phyloP scores from a whole-genome alignment of 306 rosid genomes.

The Ormosia semicastrata region DNA sequence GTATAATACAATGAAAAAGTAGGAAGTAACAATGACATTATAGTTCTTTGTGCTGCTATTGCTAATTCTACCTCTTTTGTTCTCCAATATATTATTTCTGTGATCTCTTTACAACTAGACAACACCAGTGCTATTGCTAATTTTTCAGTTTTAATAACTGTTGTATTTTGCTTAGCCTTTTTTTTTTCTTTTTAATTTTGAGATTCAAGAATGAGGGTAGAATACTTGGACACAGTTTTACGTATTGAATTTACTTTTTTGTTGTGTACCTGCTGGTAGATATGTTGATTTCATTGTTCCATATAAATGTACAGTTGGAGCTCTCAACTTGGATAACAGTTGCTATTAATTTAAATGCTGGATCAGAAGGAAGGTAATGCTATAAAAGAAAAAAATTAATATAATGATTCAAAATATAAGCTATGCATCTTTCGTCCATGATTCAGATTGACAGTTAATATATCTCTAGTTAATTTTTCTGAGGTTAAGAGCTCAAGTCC shows the following conservation, averaged over 20 bases:
- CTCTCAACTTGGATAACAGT: background rate
- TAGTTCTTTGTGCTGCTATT: background rate
- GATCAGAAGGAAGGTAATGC: background rate
- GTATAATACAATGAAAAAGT: background rate
- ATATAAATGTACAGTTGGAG: background rate
- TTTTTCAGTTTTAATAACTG: background rate
- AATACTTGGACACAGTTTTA: background rate
- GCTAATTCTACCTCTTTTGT: background rate
- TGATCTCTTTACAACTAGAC: background rate
- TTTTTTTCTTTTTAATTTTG: background rate
- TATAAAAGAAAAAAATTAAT: background rate
- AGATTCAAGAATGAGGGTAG: background rate
- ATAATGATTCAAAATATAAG: too few relatives aligned
- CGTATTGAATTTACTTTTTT: background rate
- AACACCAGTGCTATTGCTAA: background rate
- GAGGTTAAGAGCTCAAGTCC: background rate
- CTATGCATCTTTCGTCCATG: background rate
- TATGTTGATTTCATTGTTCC: background rate
- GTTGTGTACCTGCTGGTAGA: background rate
- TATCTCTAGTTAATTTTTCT: background rate
- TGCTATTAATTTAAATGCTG: background rate
- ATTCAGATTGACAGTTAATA: background rate
- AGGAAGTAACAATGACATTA: background rate
- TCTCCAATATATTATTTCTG: background rate
- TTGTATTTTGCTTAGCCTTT: background rate